phyloP scores from a whole-genome alignment of 805 yeast species.

The Ogataea paraovalis region DNA sequence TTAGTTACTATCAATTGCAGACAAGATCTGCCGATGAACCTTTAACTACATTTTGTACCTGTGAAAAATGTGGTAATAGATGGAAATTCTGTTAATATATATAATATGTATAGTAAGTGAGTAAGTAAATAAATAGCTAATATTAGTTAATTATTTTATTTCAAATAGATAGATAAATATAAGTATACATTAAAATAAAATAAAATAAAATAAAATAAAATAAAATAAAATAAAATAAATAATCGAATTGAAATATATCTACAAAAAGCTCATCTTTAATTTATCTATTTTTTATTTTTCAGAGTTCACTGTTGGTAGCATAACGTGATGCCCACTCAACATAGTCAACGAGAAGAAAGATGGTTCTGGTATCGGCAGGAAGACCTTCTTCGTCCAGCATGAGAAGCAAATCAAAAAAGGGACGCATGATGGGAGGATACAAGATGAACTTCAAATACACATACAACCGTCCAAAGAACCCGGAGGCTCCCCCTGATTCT shows the following conservation, averaged over 20 bases:
- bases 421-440: background rate
- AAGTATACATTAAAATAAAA: too few relatives aligned
- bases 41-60: conserved; percentile 94
- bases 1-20: conserved; percentile 95
- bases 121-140: too few relatives aligned
- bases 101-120: too few relatives aligned
- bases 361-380: background rate
- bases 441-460: background rate
- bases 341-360: background rate
- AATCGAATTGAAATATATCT: too few relatives aligned
- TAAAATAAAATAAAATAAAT: too few relatives aligned
- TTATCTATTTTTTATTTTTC: background rate
- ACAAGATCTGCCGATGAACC: conserved; percentile 99
- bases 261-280: background rate
- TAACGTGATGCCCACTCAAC: background rate
- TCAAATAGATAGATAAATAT: too few relatives aligned
- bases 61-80: conserved; percentile 95
- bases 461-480: background rate
- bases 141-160: too few relatives aligned
- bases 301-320: background rate
- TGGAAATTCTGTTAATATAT: conserved; percentile 82
- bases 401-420: background rate
- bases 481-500: background rate
- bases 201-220: too few relatives aligned
- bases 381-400: background rate